phyloP scores from a whole-genome alignment of 106 monocot species.

The Alisma plantagoaquatica region DNA sequence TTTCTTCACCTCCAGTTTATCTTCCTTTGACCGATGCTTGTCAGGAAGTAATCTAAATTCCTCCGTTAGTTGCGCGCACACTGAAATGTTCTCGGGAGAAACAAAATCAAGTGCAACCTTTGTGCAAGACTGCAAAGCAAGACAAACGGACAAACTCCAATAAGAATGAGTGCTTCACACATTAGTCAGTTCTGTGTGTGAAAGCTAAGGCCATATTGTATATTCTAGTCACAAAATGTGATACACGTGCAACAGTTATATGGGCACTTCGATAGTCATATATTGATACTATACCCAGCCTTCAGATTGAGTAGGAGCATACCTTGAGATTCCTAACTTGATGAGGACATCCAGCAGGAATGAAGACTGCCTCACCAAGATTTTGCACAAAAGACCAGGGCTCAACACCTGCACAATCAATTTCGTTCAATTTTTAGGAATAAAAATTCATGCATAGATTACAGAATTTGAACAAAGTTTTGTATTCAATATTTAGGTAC shows the following conservation, averaged over 20 bases:
- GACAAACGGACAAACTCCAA: not conserved
- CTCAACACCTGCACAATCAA: constrained; percentile 46
- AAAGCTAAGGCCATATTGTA: too few relatives aligned
- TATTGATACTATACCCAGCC: too few relatives aligned
- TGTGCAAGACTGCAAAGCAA: constrained; percentile 47
- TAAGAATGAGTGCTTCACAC: too few relatives aligned
- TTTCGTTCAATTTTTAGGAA: too few relatives aligned
- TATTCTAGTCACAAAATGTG: too few relatives aligned
- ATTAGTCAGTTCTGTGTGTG: too few relatives aligned
- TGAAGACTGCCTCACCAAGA: constrained; percentile 87
- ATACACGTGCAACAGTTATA: too few relatives aligned
- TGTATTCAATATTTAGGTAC: too few relatives aligned
- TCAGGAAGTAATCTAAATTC: constrained; percentile 57
- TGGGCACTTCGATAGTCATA: too few relatives aligned
- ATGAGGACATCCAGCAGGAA: constrained; percentile 95
- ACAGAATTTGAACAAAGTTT: too few relatives aligned
- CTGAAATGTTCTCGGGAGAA: constrained; percentile 52
- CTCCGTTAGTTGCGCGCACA: constrained; percentile 45
- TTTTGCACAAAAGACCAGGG: constrained; percentile 89
- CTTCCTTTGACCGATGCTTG: constrained; percentile 61
- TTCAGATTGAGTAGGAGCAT: too few relatives aligned
- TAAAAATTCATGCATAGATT: too few relatives aligned
- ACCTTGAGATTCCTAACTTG: constrained; percentile 95
- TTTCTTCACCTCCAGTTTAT: constrained; percentile 77
- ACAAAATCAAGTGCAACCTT: constrained; percentile 83